These are phyloP conservation scores for Acer saccharum DNA, from an alignment of 345 rosid genomes.

Conservation along the genomic window DNA sequence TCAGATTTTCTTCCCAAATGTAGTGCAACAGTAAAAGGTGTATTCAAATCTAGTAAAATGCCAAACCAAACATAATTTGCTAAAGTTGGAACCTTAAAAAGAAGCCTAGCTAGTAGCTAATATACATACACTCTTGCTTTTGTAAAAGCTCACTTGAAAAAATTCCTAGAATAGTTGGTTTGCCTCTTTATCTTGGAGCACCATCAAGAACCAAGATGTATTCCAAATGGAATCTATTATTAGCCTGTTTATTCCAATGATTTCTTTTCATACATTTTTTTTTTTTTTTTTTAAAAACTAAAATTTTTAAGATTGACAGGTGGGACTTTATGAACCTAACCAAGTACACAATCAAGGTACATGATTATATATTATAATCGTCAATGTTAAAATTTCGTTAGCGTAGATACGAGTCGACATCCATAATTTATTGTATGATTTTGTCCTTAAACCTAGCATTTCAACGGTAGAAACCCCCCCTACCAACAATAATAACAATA, in stretches of 20 bases:
- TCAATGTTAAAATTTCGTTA: no score
- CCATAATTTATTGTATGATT: no score
- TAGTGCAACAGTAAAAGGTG: not conserved
- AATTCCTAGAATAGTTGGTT: not conserved
- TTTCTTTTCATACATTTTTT: not conserved
- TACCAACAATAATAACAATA: not conserved
- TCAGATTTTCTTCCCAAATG: not conserved
- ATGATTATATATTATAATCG: no score
- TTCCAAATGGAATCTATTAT: not conserved
- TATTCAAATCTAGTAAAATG: not conserved
- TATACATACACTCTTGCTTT: slow-evolving; percentile 19
- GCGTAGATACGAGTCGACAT: no score
- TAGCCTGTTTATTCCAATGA: not conserved
- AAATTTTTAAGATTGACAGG: not conserved
- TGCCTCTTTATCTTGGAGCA: slow-evolving; percentile 19
- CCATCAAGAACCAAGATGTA: slow-evolving; percentile 3
- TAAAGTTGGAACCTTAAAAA: not conserved
- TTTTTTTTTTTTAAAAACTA: no score
- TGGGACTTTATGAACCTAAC: not conserved
- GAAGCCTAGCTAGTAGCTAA: no score
- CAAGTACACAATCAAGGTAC: not conserved
- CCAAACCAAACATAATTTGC: not conserved
- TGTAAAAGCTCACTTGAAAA: slow-evolving; percentile 3
- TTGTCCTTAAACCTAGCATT: no score
- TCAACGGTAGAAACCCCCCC: no score